phyloP scores from a whole-genome alignment of 2,329 filamentous ascomycete genomes.

The Colletotrichum orchidophilum region DNA sequence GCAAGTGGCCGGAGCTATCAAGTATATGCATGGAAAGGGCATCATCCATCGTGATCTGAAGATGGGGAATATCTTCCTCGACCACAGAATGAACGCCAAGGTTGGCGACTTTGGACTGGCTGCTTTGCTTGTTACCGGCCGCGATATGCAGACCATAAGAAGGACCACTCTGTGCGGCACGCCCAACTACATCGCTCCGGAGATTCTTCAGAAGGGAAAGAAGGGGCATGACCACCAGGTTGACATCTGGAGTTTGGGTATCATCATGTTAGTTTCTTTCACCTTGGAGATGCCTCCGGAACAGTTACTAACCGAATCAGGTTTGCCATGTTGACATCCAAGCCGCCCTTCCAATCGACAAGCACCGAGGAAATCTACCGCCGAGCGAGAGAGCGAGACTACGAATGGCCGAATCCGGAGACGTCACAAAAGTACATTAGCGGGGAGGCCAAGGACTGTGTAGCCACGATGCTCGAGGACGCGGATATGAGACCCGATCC shows the following conservation, averaged over 20 bases:
- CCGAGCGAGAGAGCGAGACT: conserved; percentile 75
- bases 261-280: conserved; percentile 80
- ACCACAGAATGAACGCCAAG: conserved; percentile 95
- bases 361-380: conserved; percentile 88
- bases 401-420: conserved; percentile 79
- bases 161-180: conserved; percentile 96
- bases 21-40: conserved; percentile 95
- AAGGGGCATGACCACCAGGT: conserved; percentile 98
- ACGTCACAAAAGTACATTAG: conserved; percentile 76
- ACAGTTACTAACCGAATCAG: conserved; percentile 52
- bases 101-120: conserved; percentile 97
- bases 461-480: conserved; percentile 78
- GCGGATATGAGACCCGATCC: conserved; percentile 79
- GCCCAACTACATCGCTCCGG: conserved; percentile 97
- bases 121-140: conserved; percentile 88
- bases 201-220: conserved; percentile 93
- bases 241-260: conserved; percentile 97
- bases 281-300: too few species aligned
- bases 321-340: conserved; percentile 96
- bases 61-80: conserved; percentile 97
- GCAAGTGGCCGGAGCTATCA: conserved; percentile 95
- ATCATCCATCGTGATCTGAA: conserved; percentile 98
- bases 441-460: conserved; percentile 79
- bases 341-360: conserved; percentile 93
- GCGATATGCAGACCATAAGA: conserved; percentile 84